Base-by-base conservation (phyloP, 306 rosid genomes). In the Biancaea sappan region DNA sequence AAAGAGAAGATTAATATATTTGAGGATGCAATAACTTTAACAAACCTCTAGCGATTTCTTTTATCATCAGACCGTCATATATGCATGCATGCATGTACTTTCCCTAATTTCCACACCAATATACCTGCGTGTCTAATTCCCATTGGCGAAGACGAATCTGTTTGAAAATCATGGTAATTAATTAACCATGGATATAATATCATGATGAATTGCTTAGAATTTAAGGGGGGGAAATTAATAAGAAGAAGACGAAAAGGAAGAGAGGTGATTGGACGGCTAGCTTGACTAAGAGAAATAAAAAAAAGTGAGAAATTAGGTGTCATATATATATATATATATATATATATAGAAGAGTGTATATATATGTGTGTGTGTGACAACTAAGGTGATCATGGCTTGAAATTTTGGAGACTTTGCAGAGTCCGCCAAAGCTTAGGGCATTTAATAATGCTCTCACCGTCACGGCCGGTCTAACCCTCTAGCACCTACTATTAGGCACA, bases 401-500 rank as follows among this genome's bases (percentile, higher is more conserved):
- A 69, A 2, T 15, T 52, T 53, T 57, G 61, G 37, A 73, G 74
- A 71, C 86, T 79, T 88, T 79, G 92, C 72, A 79, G 81, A 54
- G 73, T 82, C 81, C 84, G 88, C 84, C 83, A 75, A 75, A 73
- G 62, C 73, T 53, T 77, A 57, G 79, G 64, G 28, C n/a, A 18
- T 73, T 74, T n/a, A n/a, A n/a, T n/a, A 72, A 77, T 77, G 59
- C 60, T 80, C 59, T 76, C 83, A 79, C 88, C 83, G 78, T 79
- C 86, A 50, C 1, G 47, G 66, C 77, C 66, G 71, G 82, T 62
- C 74, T 60, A 61, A 21, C 80, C 38, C 59, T 73, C 51, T 22
- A 8, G 29, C n/a, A 52, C 22, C 43, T 60, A 64, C 38, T 21
- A 29, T 53, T 31, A 58, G 71, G 52, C 76, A 28, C 73, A 47